Conservation (phyloP, 768 basidiomycete species). For the Agrocybe praecox region DNA sequence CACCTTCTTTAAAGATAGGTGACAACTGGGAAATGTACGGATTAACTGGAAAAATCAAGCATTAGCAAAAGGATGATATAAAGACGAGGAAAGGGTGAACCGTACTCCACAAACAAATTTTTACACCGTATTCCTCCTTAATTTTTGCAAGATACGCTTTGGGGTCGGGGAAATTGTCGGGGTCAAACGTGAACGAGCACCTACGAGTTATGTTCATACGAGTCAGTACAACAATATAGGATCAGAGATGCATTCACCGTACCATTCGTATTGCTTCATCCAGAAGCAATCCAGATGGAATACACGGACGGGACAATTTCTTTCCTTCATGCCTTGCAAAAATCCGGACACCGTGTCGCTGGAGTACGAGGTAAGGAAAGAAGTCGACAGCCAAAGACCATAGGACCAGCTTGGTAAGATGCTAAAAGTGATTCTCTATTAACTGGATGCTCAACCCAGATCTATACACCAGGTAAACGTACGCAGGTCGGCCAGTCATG, state of each 20-base stretch:
- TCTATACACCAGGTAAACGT: not conserved
- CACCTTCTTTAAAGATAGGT: slow-evolving; percentile 70
- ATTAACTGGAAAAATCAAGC: slow-evolving; percentile 50
- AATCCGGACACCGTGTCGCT: slow-evolving; percentile 69
- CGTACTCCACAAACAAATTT: slow-evolving; percentile 75
- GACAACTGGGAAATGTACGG: slow-evolving; percentile 74
- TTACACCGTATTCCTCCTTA: slow-evolving; percentile 64
- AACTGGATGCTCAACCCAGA: not conserved
- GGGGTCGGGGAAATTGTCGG: slow-evolving; percentile 76
- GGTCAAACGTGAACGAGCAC: slow-evolving; percentile 79
- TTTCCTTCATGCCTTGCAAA: slow-evolving; percentile 69
- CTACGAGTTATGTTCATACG: slow-evolving; percentile 27
- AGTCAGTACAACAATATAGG: not conserved
- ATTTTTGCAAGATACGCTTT: slow-evolving; percentile 62
- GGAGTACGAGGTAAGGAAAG: slow-evolving; percentile 73
- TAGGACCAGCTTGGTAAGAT: slow-evolving; percentile 75
- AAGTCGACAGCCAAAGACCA: slow-evolving; percentile 78
- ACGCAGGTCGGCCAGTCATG: slow-evolving; percentile 65
- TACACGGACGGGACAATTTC: slow-evolving; percentile 64
- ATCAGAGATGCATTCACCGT: slow-evolving; percentile 8
- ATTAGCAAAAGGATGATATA: not conserved
- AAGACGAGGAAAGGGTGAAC: not conserved
- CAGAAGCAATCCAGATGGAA: slow-evolving; percentile 82
- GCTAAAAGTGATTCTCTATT: slow-evolving; percentile 27
- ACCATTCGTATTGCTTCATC: slow-evolving; percentile 76